These are phyloP conservation scores for Lentinus tigrinus DNA, from an alignment of 768 basidiomycete genomes.

Conservation along the genomic window DNA sequence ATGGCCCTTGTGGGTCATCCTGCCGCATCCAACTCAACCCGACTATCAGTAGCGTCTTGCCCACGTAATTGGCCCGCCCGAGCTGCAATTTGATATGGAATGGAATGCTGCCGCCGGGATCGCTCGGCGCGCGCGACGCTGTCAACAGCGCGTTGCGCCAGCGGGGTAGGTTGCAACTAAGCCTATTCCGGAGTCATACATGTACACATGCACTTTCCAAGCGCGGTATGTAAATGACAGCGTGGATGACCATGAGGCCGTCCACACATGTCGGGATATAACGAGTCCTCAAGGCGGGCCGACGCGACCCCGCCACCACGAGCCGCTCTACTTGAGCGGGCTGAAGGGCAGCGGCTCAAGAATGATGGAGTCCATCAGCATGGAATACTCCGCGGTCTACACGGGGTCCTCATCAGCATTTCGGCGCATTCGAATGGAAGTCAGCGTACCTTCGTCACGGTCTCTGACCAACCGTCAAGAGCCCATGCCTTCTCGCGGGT, in stretches of 20 bases:
- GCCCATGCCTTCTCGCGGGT: slow-evolving; percentile 90
- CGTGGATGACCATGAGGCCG: not conserved
- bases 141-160: not conserved
- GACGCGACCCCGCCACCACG: not conserved
- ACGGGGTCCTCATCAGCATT: not conserved
- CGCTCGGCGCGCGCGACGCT: slow-evolving; percentile 1
- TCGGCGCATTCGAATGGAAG: not conserved
- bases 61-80: not conserved
- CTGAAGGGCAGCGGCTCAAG: slow-evolving; percentile 78
- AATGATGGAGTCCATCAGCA: slow-evolving; percentile 85
- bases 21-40: not conserved
- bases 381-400: slow-evolving; percentile 86
- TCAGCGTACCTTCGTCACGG: slow-evolving; percentile 76
- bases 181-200: slow-evolving; percentile 8
- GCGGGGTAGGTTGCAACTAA: not conserved
- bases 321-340: slow-evolving; percentile 66
- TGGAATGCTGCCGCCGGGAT: slow-evolving; percentile 4
- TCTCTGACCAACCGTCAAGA: slow-evolving; percentile 93
- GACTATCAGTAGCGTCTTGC: not conserved
- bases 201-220: slow-evolving; percentile 11
- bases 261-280: not conserved
- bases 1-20: not conserved
- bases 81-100: not conserved
- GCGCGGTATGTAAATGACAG: not conserved
- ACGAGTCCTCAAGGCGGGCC: not conserved